Evolutionary conservation across 352 stramenopile genomes (phyloP).

Genomic region (Pythium oligandrum): DNA sequence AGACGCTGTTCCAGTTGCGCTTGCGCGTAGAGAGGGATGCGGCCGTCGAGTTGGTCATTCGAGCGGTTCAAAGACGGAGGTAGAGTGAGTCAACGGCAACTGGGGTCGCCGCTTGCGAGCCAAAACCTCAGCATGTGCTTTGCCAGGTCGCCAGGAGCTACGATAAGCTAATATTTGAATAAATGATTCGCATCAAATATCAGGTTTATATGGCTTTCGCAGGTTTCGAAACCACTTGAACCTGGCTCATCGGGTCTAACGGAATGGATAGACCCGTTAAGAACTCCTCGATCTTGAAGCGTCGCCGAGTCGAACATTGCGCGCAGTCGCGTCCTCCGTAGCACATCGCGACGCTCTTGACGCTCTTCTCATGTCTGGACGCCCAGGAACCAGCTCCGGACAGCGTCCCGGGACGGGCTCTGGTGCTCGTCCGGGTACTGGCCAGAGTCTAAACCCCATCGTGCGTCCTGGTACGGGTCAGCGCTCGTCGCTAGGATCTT

Average conservation of each 20-base stretch:
- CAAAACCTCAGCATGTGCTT: constrained; percentile 1
- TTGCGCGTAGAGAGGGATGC: background rate
- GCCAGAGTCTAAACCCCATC: constrained; percentile 58
- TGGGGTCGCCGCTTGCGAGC: background rate
- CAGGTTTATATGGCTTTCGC: too few relatives aligned
- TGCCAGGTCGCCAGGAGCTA: background rate
- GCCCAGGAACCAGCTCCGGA: constrained; percentile 49
- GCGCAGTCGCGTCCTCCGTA: background rate
- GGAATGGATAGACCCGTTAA: background rate
- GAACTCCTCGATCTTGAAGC: constrained; percentile 5
- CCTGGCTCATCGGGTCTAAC: background rate
- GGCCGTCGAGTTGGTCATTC: background rate
- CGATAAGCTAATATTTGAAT: too few relatives aligned
- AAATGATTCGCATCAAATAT: too few relatives aligned
- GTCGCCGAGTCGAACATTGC: background rate
- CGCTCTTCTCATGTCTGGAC: constrained; percentile 22
- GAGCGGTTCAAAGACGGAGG: background rate
- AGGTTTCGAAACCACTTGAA: background rate
- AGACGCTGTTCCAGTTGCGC: constrained; percentile 1
- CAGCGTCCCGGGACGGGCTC: constrained; percentile 51
- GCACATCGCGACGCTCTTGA: background rate
- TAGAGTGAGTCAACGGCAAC: background rate
- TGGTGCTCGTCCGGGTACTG: constrained; percentile 46
- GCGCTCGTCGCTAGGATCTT: constrained; percentile 38
- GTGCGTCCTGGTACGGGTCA: constrained; percentile 53